phyloP scores from a whole-genome alignment of 2,329 filamentous ascomycete genomes.

The Elsinoe perseae region DNA sequence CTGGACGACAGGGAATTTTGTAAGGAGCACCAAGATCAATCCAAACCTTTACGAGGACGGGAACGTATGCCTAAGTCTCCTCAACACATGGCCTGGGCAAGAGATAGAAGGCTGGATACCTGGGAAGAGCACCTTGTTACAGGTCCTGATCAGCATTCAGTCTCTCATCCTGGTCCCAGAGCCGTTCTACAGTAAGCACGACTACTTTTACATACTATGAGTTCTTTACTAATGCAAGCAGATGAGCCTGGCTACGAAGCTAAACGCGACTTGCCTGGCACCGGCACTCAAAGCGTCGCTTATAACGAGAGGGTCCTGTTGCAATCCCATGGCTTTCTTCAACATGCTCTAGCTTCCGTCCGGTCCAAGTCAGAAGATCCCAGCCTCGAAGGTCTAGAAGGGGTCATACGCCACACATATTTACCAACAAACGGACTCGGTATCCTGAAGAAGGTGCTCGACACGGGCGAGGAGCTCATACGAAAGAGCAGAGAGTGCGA shows the following conservation, averaged over 20 bases:
- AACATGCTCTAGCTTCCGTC: slow-evolving; percentile 11
- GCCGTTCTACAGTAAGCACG: slow-evolving; percentile 50
- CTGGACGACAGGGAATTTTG: slow-evolving; percentile 42
- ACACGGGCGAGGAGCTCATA: slow-evolving; percentile 34
- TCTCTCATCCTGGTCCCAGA: slow-evolving; percentile 51
- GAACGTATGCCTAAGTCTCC: slow-evolving; percentile 52
- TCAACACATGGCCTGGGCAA: slow-evolving; percentile 53
- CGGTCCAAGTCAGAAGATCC: slow-evolving; percentile 1
- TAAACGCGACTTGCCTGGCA: slow-evolving; percentile 36
- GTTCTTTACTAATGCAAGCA: slow-evolving; percentile 19
- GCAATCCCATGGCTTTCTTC: slow-evolving; percentile 44
- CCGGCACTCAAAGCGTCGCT: slow-evolving; percentile 39
- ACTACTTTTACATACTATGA: not conserved
- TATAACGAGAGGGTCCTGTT: slow-evolving; percentile 51
- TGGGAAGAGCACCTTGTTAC: slow-evolving; percentile 47
- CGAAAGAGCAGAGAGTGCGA: slow-evolving; percentile 32
- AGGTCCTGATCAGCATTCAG: slow-evolving; percentile 51
- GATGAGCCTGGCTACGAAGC: slow-evolving; percentile 56
- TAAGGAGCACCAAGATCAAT: slow-evolving; percentile 47
- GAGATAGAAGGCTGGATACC: slow-evolving; percentile 48
- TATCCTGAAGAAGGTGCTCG: slow-evolving; percentile 39
- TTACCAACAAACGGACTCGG: slow-evolving; percentile 28
- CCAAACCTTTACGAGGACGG: slow-evolving; percentile 57
- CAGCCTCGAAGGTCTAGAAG: slow-evolving; percentile 38
- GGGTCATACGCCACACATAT: slow-evolving; percentile 50